Evolutionary conservation across 768 basidiomycete genomes (phyloP).

Genomic region (Collybia nuda): DNA sequence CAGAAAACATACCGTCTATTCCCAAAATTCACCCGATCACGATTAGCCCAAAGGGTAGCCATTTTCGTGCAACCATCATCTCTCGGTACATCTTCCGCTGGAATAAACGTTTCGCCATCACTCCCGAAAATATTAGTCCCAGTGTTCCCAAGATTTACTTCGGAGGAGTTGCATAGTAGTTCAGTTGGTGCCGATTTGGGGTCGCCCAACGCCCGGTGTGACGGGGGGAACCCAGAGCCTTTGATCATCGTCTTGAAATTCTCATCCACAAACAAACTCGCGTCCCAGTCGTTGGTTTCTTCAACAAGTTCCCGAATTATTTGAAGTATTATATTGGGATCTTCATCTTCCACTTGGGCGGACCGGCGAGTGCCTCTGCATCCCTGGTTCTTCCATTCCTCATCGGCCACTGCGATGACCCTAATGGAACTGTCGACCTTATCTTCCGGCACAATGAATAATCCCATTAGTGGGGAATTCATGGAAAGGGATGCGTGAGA

Average conservation of each 20-base stretch:
- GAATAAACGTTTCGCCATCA: slow-evolving; percentile 8
- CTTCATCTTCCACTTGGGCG: slow-evolving; percentile 11
- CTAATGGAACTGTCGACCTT: too few species aligned
- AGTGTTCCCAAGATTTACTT: slow-evolving; percentile 20
- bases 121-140: slow-evolving; percentile 19
- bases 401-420: neutral
- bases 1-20: neutral
- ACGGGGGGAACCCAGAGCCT: slow-evolving; percentile 19
- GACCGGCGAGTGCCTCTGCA: neutral
- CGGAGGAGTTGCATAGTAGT: slow-evolving; percentile 9
- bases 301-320: slow-evolving; percentile 50
- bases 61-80: neutral
- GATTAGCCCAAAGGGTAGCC: slow-evolving; percentile 19
- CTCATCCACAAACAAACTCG: slow-evolving; percentile 44
- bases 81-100: slow-evolving; percentile 3
- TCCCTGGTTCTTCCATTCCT: neutral
- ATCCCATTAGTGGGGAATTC: slow-evolving; percentile 5
- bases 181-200: neutral
- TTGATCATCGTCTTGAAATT: slow-evolving; percentile 46
- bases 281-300: slow-evolving; percentile 52
- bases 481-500: slow-evolving; percentile 5
- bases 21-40: slow-evolving; percentile 5
- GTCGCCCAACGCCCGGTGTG: neutral
- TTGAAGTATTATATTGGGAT: slow-evolving; percentile 32
- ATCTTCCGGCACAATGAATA: too few species aligned